Evolutionary conservation across 179 eudicot species (phyloP).

Genomic region (Dionaea muscipula): DNA sequence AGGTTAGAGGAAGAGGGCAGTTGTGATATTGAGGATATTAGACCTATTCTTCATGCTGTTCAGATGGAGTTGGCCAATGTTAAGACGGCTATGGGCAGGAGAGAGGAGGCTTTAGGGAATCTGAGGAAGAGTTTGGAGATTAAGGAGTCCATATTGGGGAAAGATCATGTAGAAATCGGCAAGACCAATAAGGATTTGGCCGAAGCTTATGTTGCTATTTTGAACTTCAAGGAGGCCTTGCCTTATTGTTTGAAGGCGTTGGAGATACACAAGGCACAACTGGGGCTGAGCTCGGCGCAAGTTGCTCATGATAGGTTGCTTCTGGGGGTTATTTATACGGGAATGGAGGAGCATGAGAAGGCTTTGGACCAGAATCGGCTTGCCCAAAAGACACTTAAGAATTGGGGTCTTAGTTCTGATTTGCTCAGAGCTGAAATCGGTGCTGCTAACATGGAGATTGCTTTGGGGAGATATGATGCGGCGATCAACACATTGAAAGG

Average conservation of each 20-base stretch:
- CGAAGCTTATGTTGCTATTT: slow-evolving; percentile 56
- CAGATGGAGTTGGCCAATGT: slow-evolving; percentile 59
- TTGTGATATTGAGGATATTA: slow-evolving; percentile 26
- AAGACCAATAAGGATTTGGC: slow-evolving; percentile 72
- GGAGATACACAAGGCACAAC: slow-evolving; percentile 42
- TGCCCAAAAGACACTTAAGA: slow-evolving; percentile 60
- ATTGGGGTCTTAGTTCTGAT: slow-evolving; percentile 61
- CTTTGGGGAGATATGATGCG: slow-evolving; percentile 59
- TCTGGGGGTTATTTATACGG: slow-evolving; percentile 75
- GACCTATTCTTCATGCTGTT: slow-evolving; percentile 64
- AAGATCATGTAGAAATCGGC: slow-evolving; percentile 62
- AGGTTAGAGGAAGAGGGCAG: slow-evolving; percentile 35
- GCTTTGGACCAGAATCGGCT: slow-evolving; percentile 71
- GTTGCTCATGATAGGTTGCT: slow-evolving; percentile 79
- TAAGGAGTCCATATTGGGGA: slow-evolving; percentile 48
- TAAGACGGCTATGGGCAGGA: slow-evolving; percentile 83
- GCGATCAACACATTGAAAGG: slow-evolving; percentile 54
- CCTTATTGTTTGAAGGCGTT: slow-evolving; percentile 68
- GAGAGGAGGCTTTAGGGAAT: slow-evolving; percentile 75
- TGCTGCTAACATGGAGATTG: slow-evolving; percentile 84
- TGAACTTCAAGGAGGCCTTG: slow-evolving; percentile 70
- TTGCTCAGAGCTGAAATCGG: slow-evolving; percentile 68
- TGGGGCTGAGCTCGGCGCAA: slow-evolving; percentile 76
- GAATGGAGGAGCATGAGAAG: slow-evolving; percentile 71
- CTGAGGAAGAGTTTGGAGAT: slow-evolving; percentile 53